Evolutionary conservation across 2,329 filamentous ascomycete genomes (phyloP), one percentile per base, ranked within the genome.

Genomic region (Thermochaetoides dissita): DNA sequence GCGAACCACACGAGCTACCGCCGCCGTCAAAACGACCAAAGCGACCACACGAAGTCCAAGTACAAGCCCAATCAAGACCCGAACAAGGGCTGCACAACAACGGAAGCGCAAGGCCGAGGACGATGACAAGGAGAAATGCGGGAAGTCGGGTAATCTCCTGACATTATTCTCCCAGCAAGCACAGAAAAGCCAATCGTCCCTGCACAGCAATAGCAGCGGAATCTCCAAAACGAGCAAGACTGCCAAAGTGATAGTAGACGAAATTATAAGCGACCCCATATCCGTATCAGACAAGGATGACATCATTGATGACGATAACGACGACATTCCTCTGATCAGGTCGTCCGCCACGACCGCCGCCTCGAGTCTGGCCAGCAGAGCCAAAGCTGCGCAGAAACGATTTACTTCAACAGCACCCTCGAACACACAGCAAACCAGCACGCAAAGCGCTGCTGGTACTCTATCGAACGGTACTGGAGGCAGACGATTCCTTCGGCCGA

Each of bases 231-330:
- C 17, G 5, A 24, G 5, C 17, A 24, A 24, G 17, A 24, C 17
- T 24, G 17, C 17, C 17, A 24, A 24, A 24, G 17, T 5, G 17
- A 24, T 24, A 24, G 17, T 66, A 30, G 68, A 74, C 46, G 70
- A 74, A 46, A 67, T 72, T 33, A 59, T 66, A 39, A 70, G 66
- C 59, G 69, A 74, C 49, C 67, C 68, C 2, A 76, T 79, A 52
- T 79, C 68, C 2, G 76, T 79, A 52, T 79, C 75, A 30, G 75
- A 76, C 40, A 72, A 76, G 41, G 74, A 77, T 51, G 69, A 74
- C 30, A 65, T 77, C 31, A 64, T 63, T 30, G 59, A 66, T 47
- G 72, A 63, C 6, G 38, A 37, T 12, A 44, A 47, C n/a, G 43
- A 46, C 10, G 43, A 48, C 17, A 42, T 46, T 5, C 44, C 44